Base-by-base conservation (phyloP, 1,139 yeast genomes). In the Trichomonascaceae sp. region DNA sequence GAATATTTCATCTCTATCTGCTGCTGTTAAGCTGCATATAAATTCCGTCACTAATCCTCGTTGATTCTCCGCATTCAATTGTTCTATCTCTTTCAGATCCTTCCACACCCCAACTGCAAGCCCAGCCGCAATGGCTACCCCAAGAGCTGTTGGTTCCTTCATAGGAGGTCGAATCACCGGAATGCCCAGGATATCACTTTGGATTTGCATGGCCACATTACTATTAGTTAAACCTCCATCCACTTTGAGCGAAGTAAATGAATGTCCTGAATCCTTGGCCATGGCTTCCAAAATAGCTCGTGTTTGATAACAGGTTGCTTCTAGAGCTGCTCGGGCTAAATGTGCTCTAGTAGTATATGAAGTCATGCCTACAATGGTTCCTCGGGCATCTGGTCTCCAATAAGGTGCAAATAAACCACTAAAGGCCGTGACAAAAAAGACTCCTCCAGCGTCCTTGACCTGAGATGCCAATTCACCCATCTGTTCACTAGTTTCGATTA, bases 211-310 rank as follows among this genome's bases (percentile, higher is more conserved):
- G 54, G 91, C 95, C 64, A 87, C 93, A 67, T 86, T 86, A 9
- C 96, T 90, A 65, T 87, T 83, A 44, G 96, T 87, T 95, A 91
- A 86, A 62, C 98, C 98, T 56, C 98, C 98, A 69, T 91, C 98
- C 27, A 90, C 96, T 67, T 69, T 78, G 74, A 64, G 79, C 68
- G 69, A 77, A 77, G 63, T 68, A 66, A 61, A 70, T 30, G 80
- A 74, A 7, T 76, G 76, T 30, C 87, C 87, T 1, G 93, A 87
- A 69, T 90, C 97, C 55, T 80, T 77, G 50, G 87, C 85, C 97
- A 91, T 91, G 47, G 96, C 95, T 60, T 87, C 83, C 66, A 91
- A 77, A 67, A 91, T 89, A 45, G 96, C 96, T 61, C 95, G 78
- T 20, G 93, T 93, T 74, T 91, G 97, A 78, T 81, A 91, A 71